phyloP scores from a whole-genome alignment of 164 flowering plant genomes.

The Paratinospora sagittata region DNA sequence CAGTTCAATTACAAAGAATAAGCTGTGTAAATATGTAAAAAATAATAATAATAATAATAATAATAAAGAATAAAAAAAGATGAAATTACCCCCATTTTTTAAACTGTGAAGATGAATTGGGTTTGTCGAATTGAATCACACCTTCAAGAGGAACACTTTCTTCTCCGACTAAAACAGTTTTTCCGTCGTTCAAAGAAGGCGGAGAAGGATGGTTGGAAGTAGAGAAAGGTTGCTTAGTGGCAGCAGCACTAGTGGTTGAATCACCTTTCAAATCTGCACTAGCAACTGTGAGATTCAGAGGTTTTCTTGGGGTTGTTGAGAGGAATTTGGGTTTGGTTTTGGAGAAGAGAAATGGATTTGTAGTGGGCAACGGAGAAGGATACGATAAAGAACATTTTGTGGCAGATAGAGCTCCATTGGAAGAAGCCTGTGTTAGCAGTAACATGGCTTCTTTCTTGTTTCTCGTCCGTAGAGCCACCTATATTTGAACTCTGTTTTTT shows the following conservation, averaged over 20 bases:
- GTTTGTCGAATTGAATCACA: constrained; percentile 86
- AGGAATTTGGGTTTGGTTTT: constrained; percentile 23
- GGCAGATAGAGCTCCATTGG: constrained; percentile 33
- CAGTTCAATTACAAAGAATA: not conserved
- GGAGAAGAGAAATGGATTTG: constrained; percentile 30
- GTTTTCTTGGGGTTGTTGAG: constrained; percentile 10
- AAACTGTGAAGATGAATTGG: constrained; percentile 34
- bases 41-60: too few relatives aligned
- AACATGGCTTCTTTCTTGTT: constrained; percentile 20
- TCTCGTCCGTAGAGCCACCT: too few relatives aligned
- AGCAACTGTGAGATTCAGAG: constrained; percentile 29
- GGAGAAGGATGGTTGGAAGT: constrained; percentile 5
- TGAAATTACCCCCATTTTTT: constrained; percentile 67
- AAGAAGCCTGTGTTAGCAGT: constrained; percentile 31
- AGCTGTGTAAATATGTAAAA: too few relatives aligned
- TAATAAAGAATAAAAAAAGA: constrained; percentile 1
- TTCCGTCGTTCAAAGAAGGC: constrained; percentile 14
- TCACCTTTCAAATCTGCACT: constrained; percentile 34
- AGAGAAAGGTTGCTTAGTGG: constrained; percentile 17
- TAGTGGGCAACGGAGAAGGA: constrained; percentile 20
- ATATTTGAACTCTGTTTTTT: too few relatives aligned
- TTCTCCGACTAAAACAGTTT: constrained; percentile 40
- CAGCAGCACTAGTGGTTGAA: constrained; percentile 11
- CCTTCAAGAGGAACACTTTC: constrained; percentile 79
- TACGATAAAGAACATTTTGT: constrained; percentile 17